A percentile compares a stretch with the other conserved stretches of the same genome.
Conservation (phyloP, 2,329 filamentous ascomycete genomes). For the Tolypocladium nubicola region DNA sequence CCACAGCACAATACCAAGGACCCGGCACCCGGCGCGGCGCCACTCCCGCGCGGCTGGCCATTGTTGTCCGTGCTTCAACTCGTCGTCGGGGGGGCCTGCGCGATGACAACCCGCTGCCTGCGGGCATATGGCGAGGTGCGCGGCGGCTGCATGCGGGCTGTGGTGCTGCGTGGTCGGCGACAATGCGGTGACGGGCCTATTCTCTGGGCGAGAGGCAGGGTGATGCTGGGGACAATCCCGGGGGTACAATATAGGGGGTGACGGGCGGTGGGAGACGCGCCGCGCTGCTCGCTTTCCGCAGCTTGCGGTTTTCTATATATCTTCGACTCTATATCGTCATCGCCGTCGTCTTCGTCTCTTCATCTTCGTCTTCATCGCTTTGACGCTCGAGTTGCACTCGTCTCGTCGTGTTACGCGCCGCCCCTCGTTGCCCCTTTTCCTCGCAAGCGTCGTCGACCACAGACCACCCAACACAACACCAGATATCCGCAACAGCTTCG, state of each 20-base stretch:
- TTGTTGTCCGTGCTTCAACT: neutral
- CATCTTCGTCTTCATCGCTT: neutral
- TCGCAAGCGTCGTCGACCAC: neutral
- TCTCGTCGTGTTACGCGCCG: slow-evolving; percentile 3
- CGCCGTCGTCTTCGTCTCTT: neutral
- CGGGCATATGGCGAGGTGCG: neutral
- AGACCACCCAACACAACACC: neutral
- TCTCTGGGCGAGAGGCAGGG: neutral
- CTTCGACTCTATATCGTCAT: neutral
- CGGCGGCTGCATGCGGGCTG: neutral
- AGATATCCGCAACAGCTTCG: neutral
- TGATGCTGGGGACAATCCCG: neutral
- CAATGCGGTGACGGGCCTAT: neutral
- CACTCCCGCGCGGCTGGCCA: neutral
- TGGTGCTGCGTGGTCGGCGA: neutral
- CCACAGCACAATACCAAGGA: slow-evolving; percentile 19
- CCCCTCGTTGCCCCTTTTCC: neutral
- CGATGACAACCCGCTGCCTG: neutral
- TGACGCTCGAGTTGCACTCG: neutral
- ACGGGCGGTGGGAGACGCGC: neutral
- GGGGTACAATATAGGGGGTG: neutral
- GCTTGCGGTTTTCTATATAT: neutral
- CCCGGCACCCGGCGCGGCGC: slow-evolving; percentile 4
- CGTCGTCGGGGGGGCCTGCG: neutral
- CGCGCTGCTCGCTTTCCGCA: neutral